These are phyloP conservation scores for Pseudotulostoma volvatum DNA, from an alignment of 495 filamentous ascomycete genomes.

Conservation along the genomic window DNA sequence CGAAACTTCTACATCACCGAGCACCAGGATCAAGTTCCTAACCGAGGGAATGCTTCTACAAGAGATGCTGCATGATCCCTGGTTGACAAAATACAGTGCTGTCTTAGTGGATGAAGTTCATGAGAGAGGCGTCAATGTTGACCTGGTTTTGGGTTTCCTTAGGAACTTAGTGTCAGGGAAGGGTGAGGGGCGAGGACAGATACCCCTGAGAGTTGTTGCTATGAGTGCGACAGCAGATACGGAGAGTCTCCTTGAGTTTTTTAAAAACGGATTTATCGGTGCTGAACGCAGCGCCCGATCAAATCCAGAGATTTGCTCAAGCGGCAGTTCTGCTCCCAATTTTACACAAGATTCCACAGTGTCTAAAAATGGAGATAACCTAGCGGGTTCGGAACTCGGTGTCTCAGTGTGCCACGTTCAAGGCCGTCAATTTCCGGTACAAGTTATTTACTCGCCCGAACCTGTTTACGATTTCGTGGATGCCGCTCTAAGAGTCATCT, in stretches of 20 bases:
- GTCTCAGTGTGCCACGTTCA: slow-evolving; percentile 55
- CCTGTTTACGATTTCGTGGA: slow-evolving; percentile 76
- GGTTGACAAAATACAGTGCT: slow-evolving; percentile 68
- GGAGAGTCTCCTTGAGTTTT: slow-evolving; percentile 59
- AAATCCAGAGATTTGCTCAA: neutral
- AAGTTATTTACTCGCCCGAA: slow-evolving; percentile 56
- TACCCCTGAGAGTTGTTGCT: slow-evolving; percentile 72
- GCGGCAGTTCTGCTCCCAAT: neutral
- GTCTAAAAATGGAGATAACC: neutral
- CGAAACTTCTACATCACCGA: slow-evolving; percentile 61
- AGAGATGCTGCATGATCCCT: slow-evolving; percentile 78
- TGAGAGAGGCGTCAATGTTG: slow-evolving; percentile 91
- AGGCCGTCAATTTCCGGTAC: slow-evolving; percentile 78
- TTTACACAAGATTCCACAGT: slow-evolving; percentile 1
- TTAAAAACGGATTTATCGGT: slow-evolving; percentile 29
- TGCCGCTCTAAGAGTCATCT: slow-evolving; percentile 62
- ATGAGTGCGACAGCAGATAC: slow-evolving; percentile 97
- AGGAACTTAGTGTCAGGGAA: slow-evolving; percentile 50
- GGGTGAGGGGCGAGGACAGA: slow-evolving; percentile 41
- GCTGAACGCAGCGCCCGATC: neutral
- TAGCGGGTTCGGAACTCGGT: neutral
- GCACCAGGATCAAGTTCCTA: slow-evolving; percentile 74
- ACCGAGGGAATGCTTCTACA: slow-evolving; percentile 96
- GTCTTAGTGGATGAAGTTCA: slow-evolving; percentile 95
- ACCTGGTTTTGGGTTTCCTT: slow-evolving; percentile 76